These are phyloP conservation scores for Petrea volubilis DNA, from an alignment of 257 asterid genomes.

Conservation along the genomic window DNA sequence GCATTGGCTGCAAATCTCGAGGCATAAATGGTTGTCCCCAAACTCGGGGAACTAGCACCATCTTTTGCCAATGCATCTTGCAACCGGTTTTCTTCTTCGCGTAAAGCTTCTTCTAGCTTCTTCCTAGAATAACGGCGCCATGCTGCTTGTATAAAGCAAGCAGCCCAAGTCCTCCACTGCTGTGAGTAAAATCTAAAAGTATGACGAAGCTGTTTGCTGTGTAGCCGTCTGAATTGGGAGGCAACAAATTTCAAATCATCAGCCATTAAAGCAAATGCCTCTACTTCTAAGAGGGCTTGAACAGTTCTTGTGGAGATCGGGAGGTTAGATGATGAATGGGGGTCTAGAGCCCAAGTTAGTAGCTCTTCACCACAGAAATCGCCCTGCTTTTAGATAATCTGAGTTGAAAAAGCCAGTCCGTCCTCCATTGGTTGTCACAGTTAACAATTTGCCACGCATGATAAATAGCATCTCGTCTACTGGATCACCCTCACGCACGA, in stretches of 20 bases:
- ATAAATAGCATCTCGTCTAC: constrained; percentile 86
- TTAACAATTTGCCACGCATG: constrained; percentile 73
- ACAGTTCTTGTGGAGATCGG: constrained; percentile 90
- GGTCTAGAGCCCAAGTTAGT: constrained; percentile 93
- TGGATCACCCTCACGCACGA: constrained; percentile 90
- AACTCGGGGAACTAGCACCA: constrained; percentile 64
- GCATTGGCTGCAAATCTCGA: constrained; percentile 87
- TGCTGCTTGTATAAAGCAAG: constrained; percentile 85
- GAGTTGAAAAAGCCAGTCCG: constrained; percentile 82
- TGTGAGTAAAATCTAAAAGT: constrained; percentile 86
- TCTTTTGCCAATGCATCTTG: constrained; percentile 69
- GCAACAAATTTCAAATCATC: constrained; percentile 87
- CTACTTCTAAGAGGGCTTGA: constrained; percentile 78
- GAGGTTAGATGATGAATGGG: constrained; percentile 69
- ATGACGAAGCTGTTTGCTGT: constrained; percentile 85
- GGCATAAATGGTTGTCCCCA: constrained; percentile 86
- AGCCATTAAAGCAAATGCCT: constrained; percentile 83
- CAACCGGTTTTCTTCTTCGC: constrained; percentile 64
- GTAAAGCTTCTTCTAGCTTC: constrained; percentile 75
- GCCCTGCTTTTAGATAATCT: constrained; percentile 62
- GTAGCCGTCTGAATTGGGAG: constrained; percentile 79
- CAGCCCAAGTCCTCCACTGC: constrained; percentile 98
- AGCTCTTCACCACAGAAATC: constrained; percentile 98
- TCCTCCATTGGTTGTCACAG: constrained; percentile 87
- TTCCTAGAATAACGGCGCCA: constrained; percentile 73